phyloP scores from a whole-genome alignment of 179 eudicot species.

The Corrigiola litoralis region DNA sequence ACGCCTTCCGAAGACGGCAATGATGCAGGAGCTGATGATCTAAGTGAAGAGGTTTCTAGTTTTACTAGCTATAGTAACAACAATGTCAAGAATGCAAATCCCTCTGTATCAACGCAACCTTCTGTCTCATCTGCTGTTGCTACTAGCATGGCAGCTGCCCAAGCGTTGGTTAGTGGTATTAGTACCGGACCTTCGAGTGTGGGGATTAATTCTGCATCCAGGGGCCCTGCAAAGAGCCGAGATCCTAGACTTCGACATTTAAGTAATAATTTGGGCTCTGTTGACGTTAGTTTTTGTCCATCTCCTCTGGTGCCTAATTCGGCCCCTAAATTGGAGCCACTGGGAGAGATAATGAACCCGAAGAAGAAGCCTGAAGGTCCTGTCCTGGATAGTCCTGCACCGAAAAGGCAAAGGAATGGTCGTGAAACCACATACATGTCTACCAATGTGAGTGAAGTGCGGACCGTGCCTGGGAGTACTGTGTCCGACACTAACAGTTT shows the following conservation, averaged over 20 bases:
- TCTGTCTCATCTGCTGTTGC: conserved; percentile 25
- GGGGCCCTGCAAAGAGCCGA: conserved; percentile 54
- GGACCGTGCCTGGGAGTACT: conserved; percentile 26
- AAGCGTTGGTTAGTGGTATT: conserved; percentile 30
- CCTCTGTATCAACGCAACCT: conserved; percentile 28
- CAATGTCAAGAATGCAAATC: conserved; percentile 21
- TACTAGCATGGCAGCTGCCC: conserved; percentile 29
- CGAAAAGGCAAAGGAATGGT: conserved; percentile 64
- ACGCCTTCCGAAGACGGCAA: conserved; percentile 88
- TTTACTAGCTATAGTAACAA: conserved; percentile 14
- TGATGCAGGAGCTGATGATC: conserved; percentile 49
- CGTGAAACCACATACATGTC: conserved; percentile 20
- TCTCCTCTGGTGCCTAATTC: conserved; percentile 24
- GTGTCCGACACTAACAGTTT: conserved; percentile 39
- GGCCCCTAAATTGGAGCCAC: conserved; percentile 37
- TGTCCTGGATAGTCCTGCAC: conserved; percentile 47
- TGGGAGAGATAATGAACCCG: conserved; percentile 30
- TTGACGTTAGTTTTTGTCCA: conserved; percentile 32
- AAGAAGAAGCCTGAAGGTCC: conserved; percentile 50
- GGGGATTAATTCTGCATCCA: conserved; percentile 29
- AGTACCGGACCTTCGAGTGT: conserved; percentile 23
- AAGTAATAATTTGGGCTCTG: conserved; percentile 31
- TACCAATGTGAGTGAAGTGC: conserved; percentile 20
- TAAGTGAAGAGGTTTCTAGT: conserved; percentile 68
- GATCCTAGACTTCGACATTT: conserved; percentile 84